These are phyloP conservation scores for Pichia sp. DNA, from an alignment of 1,139 yeast species.

Conservation along the genomic window DNA sequence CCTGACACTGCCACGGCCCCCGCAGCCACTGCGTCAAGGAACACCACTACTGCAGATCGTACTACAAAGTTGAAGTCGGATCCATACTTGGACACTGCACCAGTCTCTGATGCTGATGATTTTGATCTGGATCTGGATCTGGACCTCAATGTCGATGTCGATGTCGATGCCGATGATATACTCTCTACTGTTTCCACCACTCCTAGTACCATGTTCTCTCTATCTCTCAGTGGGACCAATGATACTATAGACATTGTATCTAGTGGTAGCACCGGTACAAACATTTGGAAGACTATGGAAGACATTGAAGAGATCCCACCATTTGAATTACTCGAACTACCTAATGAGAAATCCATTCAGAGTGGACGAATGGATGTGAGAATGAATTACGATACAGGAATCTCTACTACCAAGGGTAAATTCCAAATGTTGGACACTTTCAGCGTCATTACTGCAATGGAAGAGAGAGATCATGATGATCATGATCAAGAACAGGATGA, in stretches of 20 bases:
- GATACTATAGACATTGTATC: conserved; percentile 19
- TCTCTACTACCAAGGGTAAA: too few relatives aligned
- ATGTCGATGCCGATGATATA: too few relatives aligned
- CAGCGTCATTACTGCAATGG: background rate
- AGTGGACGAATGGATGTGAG: conserved; percentile 3
- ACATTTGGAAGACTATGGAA: conserved; percentile 1
- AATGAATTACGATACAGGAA: conserved; percentile 5
- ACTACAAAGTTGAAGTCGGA: too few relatives aligned
- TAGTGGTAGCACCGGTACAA: background rate
- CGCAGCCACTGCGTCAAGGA: too few relatives aligned
- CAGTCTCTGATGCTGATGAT: conserved; percentile 9
- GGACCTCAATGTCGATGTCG: too few relatives aligned
- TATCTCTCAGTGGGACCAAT: conserved; percentile 20
- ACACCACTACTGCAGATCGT: too few relatives aligned
- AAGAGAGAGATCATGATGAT: background rate
- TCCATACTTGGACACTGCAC: too few relatives aligned
- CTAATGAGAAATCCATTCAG: conserved; percentile 5
- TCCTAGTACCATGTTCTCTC: conserved; percentile 23
- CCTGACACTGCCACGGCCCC: too few relatives aligned
- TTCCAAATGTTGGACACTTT: conserved; percentile 7
- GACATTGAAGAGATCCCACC: conserved; percentile 8
- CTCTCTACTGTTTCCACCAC: conserved; percentile 20
- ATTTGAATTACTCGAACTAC: conserved; percentile 11
- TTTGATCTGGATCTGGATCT: too few relatives aligned
- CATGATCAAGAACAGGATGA: background rate